Conservation (phyloP, 2,329 filamentous ascomycete species). For the Pseudogymnoascus pannorum region DNA sequence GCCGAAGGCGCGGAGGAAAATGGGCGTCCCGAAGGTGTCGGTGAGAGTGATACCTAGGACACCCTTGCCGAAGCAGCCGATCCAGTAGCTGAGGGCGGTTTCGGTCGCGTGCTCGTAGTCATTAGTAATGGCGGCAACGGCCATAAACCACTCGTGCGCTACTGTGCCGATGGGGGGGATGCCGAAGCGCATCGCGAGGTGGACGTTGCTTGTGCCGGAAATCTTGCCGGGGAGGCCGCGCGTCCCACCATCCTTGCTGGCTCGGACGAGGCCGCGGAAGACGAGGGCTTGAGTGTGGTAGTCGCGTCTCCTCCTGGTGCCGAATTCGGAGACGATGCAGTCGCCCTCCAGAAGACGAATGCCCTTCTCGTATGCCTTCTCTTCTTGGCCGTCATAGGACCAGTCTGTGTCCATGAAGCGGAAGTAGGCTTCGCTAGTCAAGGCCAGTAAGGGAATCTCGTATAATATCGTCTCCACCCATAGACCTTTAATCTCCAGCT, state of each 20-base stretch:
- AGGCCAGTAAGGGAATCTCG: conserved; percentile 86
- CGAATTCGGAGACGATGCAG: conserved; percentile 90
- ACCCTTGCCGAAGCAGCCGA: conserved; percentile 79
- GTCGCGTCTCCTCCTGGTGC: conserved; percentile 78
- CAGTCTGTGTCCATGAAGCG: conserved; percentile 92
- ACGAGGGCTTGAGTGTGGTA: conserved; percentile 94
- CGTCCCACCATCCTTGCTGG: conserved; percentile 61
- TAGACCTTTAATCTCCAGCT: conserved; percentile 68
- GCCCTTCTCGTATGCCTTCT: conserved; percentile 78
- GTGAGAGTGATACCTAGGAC: conserved; percentile 85
- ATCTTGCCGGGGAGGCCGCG: conserved; percentile 65
- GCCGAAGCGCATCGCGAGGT: conserved; percentile 88
- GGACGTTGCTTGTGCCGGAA: conserved; percentile 89
- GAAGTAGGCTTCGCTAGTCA: conserved; percentile 96
- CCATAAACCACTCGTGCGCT: conserved; percentile 99
- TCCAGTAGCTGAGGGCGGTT: conserved; percentile 78
- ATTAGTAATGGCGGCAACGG: conserved; percentile 81
- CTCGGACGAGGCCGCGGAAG: conserved; percentile 74
- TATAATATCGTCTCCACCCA: conserved; percentile 98
- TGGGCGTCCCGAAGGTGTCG: conserved; percentile 89
- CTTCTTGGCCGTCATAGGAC: conserved; percentile 79
- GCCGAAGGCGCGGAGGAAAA: conserved; percentile 80
- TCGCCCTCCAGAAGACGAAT: conserved; percentile 68
- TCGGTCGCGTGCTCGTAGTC: conserved; percentile 83
- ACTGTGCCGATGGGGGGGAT: conserved; percentile 80